These are phyloP conservation scores for Turritis glabra DNA, from an alignment of 345 rosid genomes.

Conservation along the genomic window DNA sequence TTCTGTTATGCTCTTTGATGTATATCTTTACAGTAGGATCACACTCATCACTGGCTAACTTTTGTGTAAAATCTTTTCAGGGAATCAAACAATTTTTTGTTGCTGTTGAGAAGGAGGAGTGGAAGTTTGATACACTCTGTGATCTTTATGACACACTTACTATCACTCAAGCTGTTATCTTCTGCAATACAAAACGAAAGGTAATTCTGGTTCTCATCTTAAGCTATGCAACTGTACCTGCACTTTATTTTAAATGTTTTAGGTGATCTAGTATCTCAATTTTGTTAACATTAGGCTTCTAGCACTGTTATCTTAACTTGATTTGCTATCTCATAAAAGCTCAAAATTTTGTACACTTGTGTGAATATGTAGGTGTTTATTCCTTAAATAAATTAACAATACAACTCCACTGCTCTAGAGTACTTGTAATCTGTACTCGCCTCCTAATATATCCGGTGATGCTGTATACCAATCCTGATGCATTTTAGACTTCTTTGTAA, in stretches of 20 bases:
- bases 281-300: not conserved
- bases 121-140: conserved; percentile 97
- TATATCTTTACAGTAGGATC: not conserved
- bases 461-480: not conserved
- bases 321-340: conserved; percentile 7
- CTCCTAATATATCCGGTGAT: not conserved
- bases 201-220: conserved; percentile 40
- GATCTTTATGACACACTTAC: conserved; percentile 97
- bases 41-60: not conserved
- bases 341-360: not conserved
- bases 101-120: conserved; percentile 94
- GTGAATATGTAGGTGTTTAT: not conserved
- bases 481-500: not conserved
- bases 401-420: not conserved
- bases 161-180: conserved; percentile 93
- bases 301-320: not conserved
- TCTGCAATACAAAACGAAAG: conserved; percentile 97
- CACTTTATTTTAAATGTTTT: not conserved
- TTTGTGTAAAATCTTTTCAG: conserved; percentile 41
- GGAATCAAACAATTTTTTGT: conserved; percentile 96
- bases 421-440: not conserved
- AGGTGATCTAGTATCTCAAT: conserved; percentile 40
- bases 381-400: not conserved
- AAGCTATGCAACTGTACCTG: not conserved
- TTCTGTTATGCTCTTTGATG: not conserved